Evolutionary conservation across 2,329 filamentous ascomycete species (phyloP).

Genomic region (Albophoma yamanashiensis): DNA sequence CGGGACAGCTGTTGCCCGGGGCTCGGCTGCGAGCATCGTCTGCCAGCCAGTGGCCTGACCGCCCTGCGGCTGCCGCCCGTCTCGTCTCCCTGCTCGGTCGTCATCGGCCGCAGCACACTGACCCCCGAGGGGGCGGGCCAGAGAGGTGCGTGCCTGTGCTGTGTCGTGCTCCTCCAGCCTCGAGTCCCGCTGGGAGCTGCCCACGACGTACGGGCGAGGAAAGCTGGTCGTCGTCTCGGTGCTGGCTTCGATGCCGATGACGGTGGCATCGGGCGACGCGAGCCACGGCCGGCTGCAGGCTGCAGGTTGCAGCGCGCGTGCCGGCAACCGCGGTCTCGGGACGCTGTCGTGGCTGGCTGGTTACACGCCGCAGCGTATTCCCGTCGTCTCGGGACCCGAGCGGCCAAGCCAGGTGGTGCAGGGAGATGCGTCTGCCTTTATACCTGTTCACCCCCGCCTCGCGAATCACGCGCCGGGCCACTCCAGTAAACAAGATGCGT

Average conservation of each 20-base stretch:
- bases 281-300: not conserved
- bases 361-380: not conserved
- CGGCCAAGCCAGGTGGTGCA: not conserved
- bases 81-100: not conserved
- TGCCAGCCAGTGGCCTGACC: not conserved
- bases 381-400: not conserved
- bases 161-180: not conserved
- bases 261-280: not conserved
- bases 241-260: not conserved
- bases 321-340: not conserved
- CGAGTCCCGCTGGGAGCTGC: not conserved
- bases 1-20: no score
- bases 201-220: not conserved
- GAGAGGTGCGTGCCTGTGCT: not conserved
- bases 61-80: not conserved
- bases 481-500: not conserved
- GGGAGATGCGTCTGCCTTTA: not conserved
- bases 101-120: not conserved
- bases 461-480: not conserved
- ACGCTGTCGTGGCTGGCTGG: not conserved
- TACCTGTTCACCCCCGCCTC: not conserved
- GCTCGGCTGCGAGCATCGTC: no score
- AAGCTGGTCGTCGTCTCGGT: not conserved
- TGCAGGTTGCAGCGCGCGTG: not conserved
- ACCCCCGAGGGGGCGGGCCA: not conserved